Base-by-base conservation (phyloP, 139 green algal genomes). In the Coccomyxa sp. region DNA sequence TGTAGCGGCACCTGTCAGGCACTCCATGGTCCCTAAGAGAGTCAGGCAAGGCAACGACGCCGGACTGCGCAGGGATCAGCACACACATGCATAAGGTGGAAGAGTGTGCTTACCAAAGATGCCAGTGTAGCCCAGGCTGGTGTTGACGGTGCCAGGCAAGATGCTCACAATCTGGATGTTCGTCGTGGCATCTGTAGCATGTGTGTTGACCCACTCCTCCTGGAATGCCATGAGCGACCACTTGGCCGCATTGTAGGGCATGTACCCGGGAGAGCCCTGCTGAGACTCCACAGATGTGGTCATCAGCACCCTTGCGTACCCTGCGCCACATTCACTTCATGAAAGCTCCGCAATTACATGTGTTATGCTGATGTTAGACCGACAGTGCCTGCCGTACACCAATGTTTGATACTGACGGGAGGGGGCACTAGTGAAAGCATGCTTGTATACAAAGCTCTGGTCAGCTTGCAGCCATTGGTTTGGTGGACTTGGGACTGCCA, bases 121-220 rank as follows among this genome's bases (percentile, higher is more conserved):
- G 58, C 14, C 58, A 12, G 58, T 70, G 58, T 70, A 70, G 58
- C 58, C 58, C 14, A 70, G 58, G 24, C 58, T 70, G 58, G 58
- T 70, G 58, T 70, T 70, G 10, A 70, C 58, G 8, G 58, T 34
- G 27, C 22, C 58, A 35, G 58, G 58, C 58, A 70, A 36, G 58
- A 70, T 70, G 58, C 16, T 70, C 14, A 70, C 31, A 22, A 36
- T 35, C 22, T 70, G 14, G 58, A 70, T 70, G 58, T 70, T 70
- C 22, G 58, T 70, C 14, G 58, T 36, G 22, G 31, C 58, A 8
- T 70, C 24, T 35, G 22, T 70, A 31, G 58, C 14, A 22, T 70
- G 58, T 12, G 58, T 70, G 16, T 12, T 35, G 58, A 36, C 18
- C 58, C 58, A 70, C 14, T 70, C 8, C 58, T 70, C 58, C 58